phyloP scores from a whole-genome alignment of 352 stramenopile genomes.

The Phytophthora sp. region DNA sequence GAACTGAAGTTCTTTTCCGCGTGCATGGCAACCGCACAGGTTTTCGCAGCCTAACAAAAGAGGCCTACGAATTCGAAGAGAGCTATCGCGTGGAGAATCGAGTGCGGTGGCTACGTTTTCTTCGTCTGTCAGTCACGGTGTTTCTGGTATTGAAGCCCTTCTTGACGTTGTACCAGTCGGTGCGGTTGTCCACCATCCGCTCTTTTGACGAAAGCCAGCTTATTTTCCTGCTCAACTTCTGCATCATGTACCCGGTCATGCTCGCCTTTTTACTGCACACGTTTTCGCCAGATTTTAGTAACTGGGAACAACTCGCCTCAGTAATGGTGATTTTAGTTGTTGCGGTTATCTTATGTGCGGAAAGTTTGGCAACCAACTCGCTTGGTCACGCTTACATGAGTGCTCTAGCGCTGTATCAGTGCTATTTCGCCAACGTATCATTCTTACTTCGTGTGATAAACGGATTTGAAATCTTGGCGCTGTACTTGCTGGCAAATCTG shows the following conservation, averaged over 20 bases:
- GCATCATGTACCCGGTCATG: conserved; percentile 74
- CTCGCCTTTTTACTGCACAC: conserved; percentile 67
- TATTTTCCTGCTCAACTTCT: conserved; percentile 83
- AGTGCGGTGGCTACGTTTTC: conserved; percentile 69
- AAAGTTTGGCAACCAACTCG: conserved; percentile 73
- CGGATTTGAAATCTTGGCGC: conserved; percentile 64
- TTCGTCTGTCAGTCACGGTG: conserved; percentile 68
- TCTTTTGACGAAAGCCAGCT: conserved; percentile 62
- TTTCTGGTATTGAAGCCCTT: conserved; percentile 77
- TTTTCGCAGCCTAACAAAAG: conserved; percentile 42
- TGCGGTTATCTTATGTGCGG: conserved; percentile 62
- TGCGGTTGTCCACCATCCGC: conserved; percentile 48
- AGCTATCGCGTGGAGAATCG: conserved; percentile 78
- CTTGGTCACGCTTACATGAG: conserved; percentile 82
- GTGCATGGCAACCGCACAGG: conserved; percentile 47
- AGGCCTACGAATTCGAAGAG: conserved; percentile 74
- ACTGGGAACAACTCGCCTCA: conserved; percentile 64
- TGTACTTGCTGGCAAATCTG: conserved; percentile 74
- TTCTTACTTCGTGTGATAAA: conserved; percentile 67
- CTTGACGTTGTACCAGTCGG: conserved; percentile 77
- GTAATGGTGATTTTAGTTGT: conserved; percentile 63
- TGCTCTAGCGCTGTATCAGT: conserved; percentile 80
- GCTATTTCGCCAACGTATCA: conserved; percentile 83
- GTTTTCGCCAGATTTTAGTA: conserved; percentile 67
- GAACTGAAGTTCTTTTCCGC: conserved; percentile 66